Evolutionary conservation across 495 filamentous ascomycete species (phyloP).

Genomic region (Aspergillus avenaceus): DNA sequence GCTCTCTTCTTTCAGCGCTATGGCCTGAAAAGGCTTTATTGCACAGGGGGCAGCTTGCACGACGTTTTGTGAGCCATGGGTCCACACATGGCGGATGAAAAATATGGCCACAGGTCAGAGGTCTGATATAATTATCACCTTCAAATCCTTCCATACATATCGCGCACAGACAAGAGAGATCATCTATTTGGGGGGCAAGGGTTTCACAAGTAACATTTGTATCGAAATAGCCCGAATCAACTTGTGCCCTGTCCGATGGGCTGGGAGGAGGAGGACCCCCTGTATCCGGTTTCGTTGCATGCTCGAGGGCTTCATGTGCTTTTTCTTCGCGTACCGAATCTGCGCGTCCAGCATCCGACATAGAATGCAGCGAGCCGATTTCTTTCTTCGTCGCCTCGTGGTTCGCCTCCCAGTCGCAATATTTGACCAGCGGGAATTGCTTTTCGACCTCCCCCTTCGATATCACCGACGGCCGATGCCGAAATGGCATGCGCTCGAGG

Average conservation of each 20-base stretch:
- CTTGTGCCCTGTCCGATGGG: too few species aligned
- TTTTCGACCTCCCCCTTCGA: conserved; percentile 67
- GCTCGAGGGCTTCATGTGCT: background rate
- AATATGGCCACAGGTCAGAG: conserved; percentile 88
- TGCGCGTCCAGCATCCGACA: background rate
- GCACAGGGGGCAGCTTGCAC: conserved; percentile 94
- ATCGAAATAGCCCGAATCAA: too few species aligned
- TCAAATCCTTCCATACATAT: conserved; percentile 88
- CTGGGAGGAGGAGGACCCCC: too few species aligned
- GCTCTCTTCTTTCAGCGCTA: background rate
- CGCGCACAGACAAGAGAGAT: conserved; percentile 58
- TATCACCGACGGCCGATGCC: conserved; percentile 1
- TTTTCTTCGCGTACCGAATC: background rate
- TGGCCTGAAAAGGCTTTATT: conserved; percentile 52
- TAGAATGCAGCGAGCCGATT: background rate
- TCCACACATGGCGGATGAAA: conserved; percentile 95
- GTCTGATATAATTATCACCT: conserved; percentile 81
- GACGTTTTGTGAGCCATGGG: conserved; percentile 88
- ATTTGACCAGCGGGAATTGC: conserved; percentile 82
- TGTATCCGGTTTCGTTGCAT: too few species aligned
- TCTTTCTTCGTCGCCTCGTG: background rate
- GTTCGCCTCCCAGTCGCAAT: conserved; percentile 75
- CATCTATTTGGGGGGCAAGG: conserved; percentile 53
- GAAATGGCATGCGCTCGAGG: conserved; percentile 10
- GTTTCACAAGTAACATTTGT: too few species aligned